Base-by-base conservation (phyloP, 169 alveolate genomes). In the Plasmodium ovale region DNA sequence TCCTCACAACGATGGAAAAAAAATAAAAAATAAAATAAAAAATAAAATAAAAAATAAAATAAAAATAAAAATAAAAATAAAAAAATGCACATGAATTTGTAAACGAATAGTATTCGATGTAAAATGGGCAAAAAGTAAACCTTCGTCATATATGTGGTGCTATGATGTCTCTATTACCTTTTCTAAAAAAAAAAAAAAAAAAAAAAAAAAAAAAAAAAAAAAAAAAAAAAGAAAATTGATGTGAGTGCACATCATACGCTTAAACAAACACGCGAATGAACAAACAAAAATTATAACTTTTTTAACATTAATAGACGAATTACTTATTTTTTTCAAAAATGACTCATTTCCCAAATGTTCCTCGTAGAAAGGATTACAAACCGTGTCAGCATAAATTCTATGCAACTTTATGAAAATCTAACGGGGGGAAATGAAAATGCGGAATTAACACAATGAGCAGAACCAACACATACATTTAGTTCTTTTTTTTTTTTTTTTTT, bases 321-420 rank as follows among this genome's bases (percentile, higher is more conserved):
- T 74, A 74, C 88, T 74, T 44, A 74, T 74, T 74, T 60, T 59
- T 58, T 74, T 74, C 44, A 39, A 64, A 47, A 74, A 74, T 1
- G 74, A 7, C 19, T 58, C 62, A 14, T 29, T 74, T 51, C 60
- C 88, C 33, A 74, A 60, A 49, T 6, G 72, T 12, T 74, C 74
- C 2, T 62, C 29, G 64, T 74, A 74, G 39, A 74, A 74, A 12
- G 88, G 88, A 31, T 74, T 74, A 39, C 88, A 74, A 59, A 74
- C 88, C 6, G 88, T 65, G 35, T 74, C 88, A 21, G 72, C 72
- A 64, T 74, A 74, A n/a, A 74, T 59, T 58, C 42, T 39, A 53
- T 74, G 88, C n/a, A 74, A 31, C 21, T 60, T 74, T 74, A 39
- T 44, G 21, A 74, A 74, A 23, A 74, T 21, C 88, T 74, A 19